Conservation (phyloP, 1,139 yeast species). For the Kodamaea ohmeri region DNA sequence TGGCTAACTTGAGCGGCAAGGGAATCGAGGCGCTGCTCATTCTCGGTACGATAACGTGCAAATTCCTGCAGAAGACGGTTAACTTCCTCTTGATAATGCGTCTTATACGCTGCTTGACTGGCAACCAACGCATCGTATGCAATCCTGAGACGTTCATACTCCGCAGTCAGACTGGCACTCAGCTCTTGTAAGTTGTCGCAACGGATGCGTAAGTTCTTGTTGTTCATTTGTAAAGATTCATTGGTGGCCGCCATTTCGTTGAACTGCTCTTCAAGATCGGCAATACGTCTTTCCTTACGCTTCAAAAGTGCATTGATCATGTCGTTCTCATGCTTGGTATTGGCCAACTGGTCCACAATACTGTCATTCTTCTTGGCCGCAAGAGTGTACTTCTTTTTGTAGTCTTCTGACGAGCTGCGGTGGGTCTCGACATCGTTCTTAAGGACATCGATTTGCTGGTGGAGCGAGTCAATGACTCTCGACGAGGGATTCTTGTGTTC, state of each 20-base stretch:
- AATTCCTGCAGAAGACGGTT: slow-evolving; percentile 31
- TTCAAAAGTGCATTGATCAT: slow-evolving; percentile 60
- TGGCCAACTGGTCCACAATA: slow-evolving; percentile 63
- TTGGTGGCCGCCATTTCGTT: slow-evolving; percentile 44
- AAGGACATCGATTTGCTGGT: slow-evolving; percentile 50
- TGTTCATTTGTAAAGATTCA: slow-evolving; percentile 46
- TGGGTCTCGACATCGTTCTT: slow-evolving; percentile 50
- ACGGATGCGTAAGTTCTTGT: slow-evolving; percentile 48
- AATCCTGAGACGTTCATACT: slow-evolving; percentile 54
- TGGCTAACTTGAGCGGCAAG: slow-evolving; percentile 29
- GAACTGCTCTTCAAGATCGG: slow-evolving; percentile 58
- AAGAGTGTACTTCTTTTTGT: slow-evolving; percentile 48
- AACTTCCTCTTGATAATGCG: slow-evolving; percentile 44
- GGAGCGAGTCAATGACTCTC: slow-evolving; percentile 57
- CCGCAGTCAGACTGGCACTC: slow-evolving; percentile 47
- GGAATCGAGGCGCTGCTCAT: slow-evolving; percentile 28
- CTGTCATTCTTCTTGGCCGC: slow-evolving; percentile 54
- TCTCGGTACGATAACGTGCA: slow-evolving; percentile 37
- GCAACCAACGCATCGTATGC: slow-evolving; percentile 62
- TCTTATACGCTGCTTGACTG: slow-evolving; percentile 56
- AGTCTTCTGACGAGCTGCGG: slow-evolving; percentile 36
- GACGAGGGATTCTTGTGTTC: slow-evolving; percentile 34
- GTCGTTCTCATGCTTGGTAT: slow-evolving; percentile 68
- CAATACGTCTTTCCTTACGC: slow-evolving; percentile 61
- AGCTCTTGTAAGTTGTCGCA: slow-evolving; percentile 48